Conservation (phyloP, 2,329 filamentous ascomycete genomes). For the Dendrostoma leiphaemia region DNA sequence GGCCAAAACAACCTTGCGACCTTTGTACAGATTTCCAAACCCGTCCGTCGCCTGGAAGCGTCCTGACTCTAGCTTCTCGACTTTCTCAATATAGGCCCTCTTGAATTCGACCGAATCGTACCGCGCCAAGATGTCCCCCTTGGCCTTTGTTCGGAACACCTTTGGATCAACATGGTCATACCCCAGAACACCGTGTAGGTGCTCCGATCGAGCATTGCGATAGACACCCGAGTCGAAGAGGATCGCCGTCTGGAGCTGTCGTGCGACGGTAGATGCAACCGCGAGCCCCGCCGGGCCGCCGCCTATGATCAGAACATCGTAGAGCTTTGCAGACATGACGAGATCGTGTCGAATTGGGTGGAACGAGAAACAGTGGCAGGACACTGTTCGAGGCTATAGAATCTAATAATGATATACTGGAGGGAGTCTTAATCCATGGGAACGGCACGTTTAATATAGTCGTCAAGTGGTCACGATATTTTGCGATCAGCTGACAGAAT, state of each 20-base stretch:
- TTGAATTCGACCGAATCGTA: conserved; percentile 34
- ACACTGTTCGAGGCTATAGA: too few relatives aligned
- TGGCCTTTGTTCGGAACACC: conserved; percentile 33
- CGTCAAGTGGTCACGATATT: too few relatives aligned
- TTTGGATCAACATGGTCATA: conserved; percentile 38
- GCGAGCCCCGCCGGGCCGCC: conserved; percentile 52
- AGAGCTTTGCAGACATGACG: too few relatives aligned
- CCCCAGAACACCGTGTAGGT: conserved; percentile 46
- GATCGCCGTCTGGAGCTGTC: conserved; percentile 45
- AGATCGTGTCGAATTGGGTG: too few relatives aligned
- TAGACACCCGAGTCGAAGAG: conserved; percentile 51
- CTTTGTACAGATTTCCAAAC: conserved; percentile 39
- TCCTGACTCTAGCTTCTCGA: conserved; percentile 21
- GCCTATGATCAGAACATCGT: conserved; percentile 45
- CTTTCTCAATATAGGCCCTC: conserved; percentile 22
- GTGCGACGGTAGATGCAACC: conserved; percentile 44
- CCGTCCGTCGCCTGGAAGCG: conserved; percentile 32
- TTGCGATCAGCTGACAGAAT: too few relatives aligned
- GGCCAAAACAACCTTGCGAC: conserved; percentile 54
- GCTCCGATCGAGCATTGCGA: conserved; percentile 44
- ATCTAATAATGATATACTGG: too few relatives aligned
- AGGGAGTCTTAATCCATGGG: too few relatives aligned
- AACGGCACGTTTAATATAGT: too few relatives aligned
- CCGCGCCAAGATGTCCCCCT: conserved; percentile 30
- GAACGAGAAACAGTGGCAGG: too few relatives aligned